Evolutionary conservation across 176 grass and related monocot species (phyloP), one percentile per base, ranked within the genome.

Genomic region (Saccharum spontaneum): DNA sequence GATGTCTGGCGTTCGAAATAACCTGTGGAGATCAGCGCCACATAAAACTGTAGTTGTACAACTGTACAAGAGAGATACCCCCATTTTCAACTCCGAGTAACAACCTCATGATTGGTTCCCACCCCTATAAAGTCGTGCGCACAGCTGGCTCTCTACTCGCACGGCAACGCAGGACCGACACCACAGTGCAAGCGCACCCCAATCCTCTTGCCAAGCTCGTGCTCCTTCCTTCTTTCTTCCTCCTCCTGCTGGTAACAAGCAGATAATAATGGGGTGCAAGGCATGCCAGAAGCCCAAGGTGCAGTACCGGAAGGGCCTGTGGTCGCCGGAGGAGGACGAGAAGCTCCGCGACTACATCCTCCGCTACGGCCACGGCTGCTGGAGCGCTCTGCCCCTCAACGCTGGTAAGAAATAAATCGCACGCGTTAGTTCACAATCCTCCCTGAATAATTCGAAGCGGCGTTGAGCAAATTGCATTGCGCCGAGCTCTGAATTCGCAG

Each of bases 291-390:
- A 95, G 88, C 87, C 93, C 89, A 98, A 95, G 90, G 81, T 70
- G 55, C 87, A 79, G 28, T 87, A 86, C 77, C 86, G 91, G 7
- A 98, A 94, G 86, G 96, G 96, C 20, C 90, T 98, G 72, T 98
- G 96, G 96, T 98, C 96, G 74, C 96, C 96, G 13, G 89, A 94
- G 66, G 96, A 98, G 88, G 93, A 98, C 87, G 87, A 94, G 72
- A 91, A 86, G 54, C 91, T 98, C 48, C 85, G 78, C 33, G 88
- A 98, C 63, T 94, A 69, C 93, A 94, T 98, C 88, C 14, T 98
- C 68, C 86, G 86, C 83, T 76, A 89, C 80, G 93, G 96, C 89
- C 89, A 94, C 79, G 88, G 90, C 50, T 92, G 91, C 85, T 98
- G 96, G 96, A 98, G 93, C 83, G 61, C 89, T 46, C 78, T 95